Evolutionary conservation across 2,329 filamentous ascomycete genomes (phyloP).

Genomic region (Leptographium wingfieldii): DNA sequence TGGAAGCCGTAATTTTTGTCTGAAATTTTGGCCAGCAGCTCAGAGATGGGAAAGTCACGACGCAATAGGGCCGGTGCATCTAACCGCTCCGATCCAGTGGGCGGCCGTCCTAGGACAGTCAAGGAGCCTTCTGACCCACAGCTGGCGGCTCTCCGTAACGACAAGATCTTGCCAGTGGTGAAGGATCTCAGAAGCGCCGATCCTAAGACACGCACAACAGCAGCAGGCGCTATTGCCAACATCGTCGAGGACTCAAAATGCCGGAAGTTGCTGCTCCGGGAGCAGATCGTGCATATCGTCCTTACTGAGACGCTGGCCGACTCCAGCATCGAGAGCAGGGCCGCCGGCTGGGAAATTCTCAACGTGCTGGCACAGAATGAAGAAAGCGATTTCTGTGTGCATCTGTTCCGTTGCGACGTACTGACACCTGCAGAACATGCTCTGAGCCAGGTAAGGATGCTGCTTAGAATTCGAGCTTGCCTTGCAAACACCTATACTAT

Average conservation of each 20-base stretch:
- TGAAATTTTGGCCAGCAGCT: neutral
- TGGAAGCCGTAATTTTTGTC: neutral
- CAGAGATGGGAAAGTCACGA: conserved; percentile 46
- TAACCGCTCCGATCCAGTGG: conserved; percentile 40
- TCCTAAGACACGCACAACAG: conserved; percentile 43
- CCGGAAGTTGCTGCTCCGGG: conserved; percentile 51
- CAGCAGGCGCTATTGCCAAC: conserved; percentile 47
- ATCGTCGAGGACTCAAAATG: conserved; percentile 49
- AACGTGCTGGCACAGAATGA: conserved; percentile 49
- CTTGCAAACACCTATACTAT: neutral
- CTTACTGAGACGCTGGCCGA: conserved; percentile 54
- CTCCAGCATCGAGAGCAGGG: conserved; percentile 46
- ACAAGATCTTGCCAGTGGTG: conserved; percentile 50
- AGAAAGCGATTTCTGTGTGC: conserved; percentile 53
- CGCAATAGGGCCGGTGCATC: conserved; percentile 34
- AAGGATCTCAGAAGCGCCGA: conserved; percentile 47
- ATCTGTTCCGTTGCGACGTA: conserved; percentile 49
- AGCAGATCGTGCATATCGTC: conserved; percentile 51
- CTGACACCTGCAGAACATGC: conserved; percentile 48
- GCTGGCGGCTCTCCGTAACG: conserved; percentile 48
- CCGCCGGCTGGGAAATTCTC: conserved; percentile 56
- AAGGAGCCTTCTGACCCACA: conserved; percentile 52
- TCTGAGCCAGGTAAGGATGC: conserved; percentile 32
- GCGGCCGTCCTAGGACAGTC: conserved; percentile 16
- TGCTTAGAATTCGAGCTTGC: neutral